Conservation (phyloP, 202 grass and related monocot genomes). For the Saccharum hybrid region DNA sequence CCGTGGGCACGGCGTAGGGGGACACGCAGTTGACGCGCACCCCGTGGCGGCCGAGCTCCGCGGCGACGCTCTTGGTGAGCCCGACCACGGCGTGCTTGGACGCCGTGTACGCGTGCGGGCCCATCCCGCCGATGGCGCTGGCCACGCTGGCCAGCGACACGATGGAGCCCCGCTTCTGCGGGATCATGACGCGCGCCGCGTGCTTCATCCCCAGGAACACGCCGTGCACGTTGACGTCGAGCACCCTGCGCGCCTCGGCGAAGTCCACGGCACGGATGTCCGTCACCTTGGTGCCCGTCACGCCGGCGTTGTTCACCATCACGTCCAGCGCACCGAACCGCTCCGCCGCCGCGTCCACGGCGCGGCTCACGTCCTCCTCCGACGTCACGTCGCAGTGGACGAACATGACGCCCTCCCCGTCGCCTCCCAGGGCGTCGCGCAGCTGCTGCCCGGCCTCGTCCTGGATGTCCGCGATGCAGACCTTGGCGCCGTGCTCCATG, state of each 20-base stretch:
- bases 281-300: constrained; percentile 59
- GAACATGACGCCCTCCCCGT: constrained; percentile 46
- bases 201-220: constrained; percentile 87
- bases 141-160: constrained; percentile 75
- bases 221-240: constrained; percentile 76
- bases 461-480: constrained; percentile 75
- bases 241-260: constrained; percentile 58
- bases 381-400: constrained; percentile 75
- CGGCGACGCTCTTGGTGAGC: constrained; percentile 79
- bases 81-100: constrained; percentile 82
- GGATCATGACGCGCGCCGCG: constrained; percentile 80
- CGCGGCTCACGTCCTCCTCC: constrained; percentile 68
- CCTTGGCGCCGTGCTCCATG: constrained; percentile 77
- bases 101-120: constrained; percentile 74
- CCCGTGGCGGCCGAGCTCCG: constrained; percentile 77
- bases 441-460: constrained; percentile 64
- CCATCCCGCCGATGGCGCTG: constrained; percentile 63
- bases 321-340: constrained; percentile 77
- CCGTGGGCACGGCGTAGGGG: constrained; percentile 73
- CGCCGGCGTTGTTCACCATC: constrained; percentile 88
- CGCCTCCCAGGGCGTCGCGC: constrained; percentile 55
- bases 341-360: constrained; percentile 50
- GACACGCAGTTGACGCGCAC: constrained; percentile 92
- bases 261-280: constrained; percentile 68
- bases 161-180: constrained; percentile 61